Percentiles rank a stretch among this genome's conserved stretches.
Evolutionary conservation across 352 stramenopile species (phyloP).

Genomic region (Phytophthora hibernalis): DNA sequence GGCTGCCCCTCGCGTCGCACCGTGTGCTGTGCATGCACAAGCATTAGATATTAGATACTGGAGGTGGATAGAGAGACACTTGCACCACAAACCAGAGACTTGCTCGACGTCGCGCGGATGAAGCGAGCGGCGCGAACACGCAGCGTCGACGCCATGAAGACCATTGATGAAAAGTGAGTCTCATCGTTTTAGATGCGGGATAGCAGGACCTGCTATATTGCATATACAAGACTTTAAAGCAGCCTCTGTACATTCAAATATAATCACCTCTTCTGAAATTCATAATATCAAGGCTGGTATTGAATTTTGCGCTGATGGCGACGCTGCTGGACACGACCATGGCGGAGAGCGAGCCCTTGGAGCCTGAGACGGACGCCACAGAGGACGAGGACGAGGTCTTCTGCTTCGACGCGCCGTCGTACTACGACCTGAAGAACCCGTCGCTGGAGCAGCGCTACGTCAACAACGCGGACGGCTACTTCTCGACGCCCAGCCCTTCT

Average conservation of each 20-base stretch:
- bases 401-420: constrained; percentile 78
- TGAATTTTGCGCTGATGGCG: constrained; percentile 41
- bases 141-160: constrained; percentile 18
- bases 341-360: constrained; percentile 35
- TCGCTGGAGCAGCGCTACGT: constrained; percentile 77
- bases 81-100: constrained; percentile 10
- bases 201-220: constrained; percentile 7
- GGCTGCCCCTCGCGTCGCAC: constrained; percentile 63
- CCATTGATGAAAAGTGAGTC: constrained; percentile 6
- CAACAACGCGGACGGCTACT: constrained; percentile 89
- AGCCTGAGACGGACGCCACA: constrained; percentile 33
- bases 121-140: constrained; percentile 17
- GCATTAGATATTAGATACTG: neutral
- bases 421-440: constrained; percentile 85
- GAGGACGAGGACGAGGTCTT: constrained; percentile 73
- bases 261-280: neutral
- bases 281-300: neutral
- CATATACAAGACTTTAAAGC: too few relatives aligned
- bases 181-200: neutral
- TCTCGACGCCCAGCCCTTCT: constrained; percentile 41
- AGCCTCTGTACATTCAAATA: constrained; percentile 5
- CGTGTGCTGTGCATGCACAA: constrained; percentile 55
- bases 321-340: constrained; percentile 54
- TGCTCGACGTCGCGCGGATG: constrained; percentile 21
- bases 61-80: neutral